Conservation (phyloP, 805 yeast species). For the Ogataea henricii region DNA sequence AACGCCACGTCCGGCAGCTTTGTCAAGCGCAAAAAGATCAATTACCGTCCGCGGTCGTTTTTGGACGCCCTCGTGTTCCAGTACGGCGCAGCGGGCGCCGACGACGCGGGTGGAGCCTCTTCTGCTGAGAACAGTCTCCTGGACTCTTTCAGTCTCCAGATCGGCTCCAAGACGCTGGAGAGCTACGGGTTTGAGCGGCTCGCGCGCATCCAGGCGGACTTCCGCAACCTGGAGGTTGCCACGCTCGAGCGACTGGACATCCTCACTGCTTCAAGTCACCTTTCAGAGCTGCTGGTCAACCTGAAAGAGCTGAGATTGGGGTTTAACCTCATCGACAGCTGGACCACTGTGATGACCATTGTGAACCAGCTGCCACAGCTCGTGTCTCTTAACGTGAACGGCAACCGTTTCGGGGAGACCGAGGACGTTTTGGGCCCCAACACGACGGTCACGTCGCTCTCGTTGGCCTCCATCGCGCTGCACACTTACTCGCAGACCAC, state of each 20-base stretch:
- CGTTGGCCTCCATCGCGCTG: conserved; percentile 21
- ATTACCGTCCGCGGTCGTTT: conserved; percentile 35
- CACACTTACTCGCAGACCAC: not conserved
- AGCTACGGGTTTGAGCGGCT: conserved; percentile 66
- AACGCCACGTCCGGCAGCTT: conserved; percentile 61
- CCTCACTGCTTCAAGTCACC: conserved; percentile 14
- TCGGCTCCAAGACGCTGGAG: conserved; percentile 62
- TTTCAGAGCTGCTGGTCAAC: conserved; percentile 19
- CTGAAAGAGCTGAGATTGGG: conserved; percentile 56
- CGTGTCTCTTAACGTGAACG: conserved; percentile 50
- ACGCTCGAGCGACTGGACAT: conserved; percentile 51
- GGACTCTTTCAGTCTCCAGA: conserved; percentile 34
- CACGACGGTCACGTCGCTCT: conserved; percentile 20
- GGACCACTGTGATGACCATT: conserved; percentile 42
- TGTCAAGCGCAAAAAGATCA: conserved; percentile 44
- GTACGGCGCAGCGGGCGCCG: conserved; percentile 40
- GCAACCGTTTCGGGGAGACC: conserved; percentile 45
- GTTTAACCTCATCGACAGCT: conserved; percentile 52
- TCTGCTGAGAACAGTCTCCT: conserved; percentile 9
- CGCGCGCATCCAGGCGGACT: conserved; percentile 48
- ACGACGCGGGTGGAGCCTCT: conserved; percentile 14
- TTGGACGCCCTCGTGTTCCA: conserved; percentile 50
- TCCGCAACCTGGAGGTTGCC: conserved; percentile 45
- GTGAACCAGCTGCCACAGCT: conserved; percentile 41
- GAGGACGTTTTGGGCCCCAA: conserved; percentile 2